A percentile compares a stretch with the other conserved stretches of the same genome.
Conservation (phyloP, 805 yeast genomes). For the Lipomyces orientalis region DNA sequence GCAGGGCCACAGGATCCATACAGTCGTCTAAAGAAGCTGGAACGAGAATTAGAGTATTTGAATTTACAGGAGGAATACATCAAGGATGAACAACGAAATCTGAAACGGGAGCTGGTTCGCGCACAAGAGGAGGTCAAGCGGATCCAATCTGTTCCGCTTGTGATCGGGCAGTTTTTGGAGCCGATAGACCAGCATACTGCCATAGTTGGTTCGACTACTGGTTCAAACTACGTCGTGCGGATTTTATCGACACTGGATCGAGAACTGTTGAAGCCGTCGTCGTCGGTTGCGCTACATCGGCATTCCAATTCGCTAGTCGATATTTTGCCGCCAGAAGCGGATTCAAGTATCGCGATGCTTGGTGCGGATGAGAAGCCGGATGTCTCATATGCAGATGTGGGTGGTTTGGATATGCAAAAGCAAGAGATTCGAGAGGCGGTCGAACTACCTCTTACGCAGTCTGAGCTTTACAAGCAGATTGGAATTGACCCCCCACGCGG, state of each 20-base stretch:
- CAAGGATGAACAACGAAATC: slow-evolving; percentile 96
- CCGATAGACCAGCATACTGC: slow-evolving; percentile 97
- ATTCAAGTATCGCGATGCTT: slow-evolving; percentile 91
- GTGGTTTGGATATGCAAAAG: slow-evolving; percentile 98
- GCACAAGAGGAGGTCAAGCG: slow-evolving; percentile 99
- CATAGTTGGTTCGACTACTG: slow-evolving; percentile 96
- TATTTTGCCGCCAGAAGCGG: slow-evolving; percentile 98
- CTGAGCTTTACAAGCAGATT: slow-evolving; percentile 93
- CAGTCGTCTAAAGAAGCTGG: slow-evolving; percentile 81
- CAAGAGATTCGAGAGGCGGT: slow-evolving; percentile 99
- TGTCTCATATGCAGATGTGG: slow-evolving; percentile 96
- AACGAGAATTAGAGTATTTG: slow-evolving; percentile 85
- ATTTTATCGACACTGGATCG: slow-evolving; percentile 93
- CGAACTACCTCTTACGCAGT: slow-evolving; percentile 93
- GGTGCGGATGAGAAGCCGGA: slow-evolving; percentile 95
- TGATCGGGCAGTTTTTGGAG: slow-evolving; percentile 96
- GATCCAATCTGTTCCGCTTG: slow-evolving; percentile 96
- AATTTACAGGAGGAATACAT: slow-evolving; percentile 93
- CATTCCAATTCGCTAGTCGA: slow-evolving; percentile 98
- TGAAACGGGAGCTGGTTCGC: slow-evolving; percentile 89
- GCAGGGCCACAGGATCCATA: slow-evolving; percentile 65
- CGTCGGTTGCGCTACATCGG: slow-evolving; percentile 96
- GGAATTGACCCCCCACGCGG: slow-evolving; percentile 99
- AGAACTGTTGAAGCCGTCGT: slow-evolving; percentile 90
- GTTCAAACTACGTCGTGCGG: slow-evolving; percentile 95